Percentiles rank a stretch among this genome's conserved stretches.
These are phyloP conservation scores for Xylaria bambusicola DNA, from an alignment of 495 filamentous ascomycete species.

Conservation along the genomic window DNA sequence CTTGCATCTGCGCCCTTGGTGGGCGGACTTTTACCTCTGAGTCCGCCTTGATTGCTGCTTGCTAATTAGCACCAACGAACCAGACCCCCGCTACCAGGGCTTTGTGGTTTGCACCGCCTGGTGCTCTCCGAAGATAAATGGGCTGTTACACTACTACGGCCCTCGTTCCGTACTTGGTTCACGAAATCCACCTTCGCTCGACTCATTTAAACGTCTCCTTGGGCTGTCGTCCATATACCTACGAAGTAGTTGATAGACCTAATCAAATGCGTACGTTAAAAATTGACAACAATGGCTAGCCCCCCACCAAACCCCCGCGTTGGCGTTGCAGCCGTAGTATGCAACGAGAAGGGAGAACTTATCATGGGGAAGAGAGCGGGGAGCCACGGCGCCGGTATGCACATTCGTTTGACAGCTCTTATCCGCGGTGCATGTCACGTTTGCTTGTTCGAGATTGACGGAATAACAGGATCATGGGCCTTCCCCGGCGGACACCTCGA, in stretches of 20 bases:
- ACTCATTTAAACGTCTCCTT: background rate
- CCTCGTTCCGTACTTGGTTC: background rate
- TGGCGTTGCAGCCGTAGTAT: slow-evolving; percentile 44
- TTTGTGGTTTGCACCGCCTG: background rate
- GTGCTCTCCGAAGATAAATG: background rate
- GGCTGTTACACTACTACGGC: background rate
- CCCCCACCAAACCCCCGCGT: slow-evolving; percentile 28
- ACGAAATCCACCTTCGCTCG: background rate
- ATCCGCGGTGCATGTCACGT: too few relatives aligned
- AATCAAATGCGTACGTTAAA: too few relatives aligned
- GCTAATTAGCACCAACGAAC: background rate
- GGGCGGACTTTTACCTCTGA: background rate
- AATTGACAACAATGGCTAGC: slow-evolving; percentile 16
- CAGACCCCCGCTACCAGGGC: background rate
- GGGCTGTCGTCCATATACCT: too few relatives aligned
- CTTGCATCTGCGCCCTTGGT: background rate
- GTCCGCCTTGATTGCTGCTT: background rate
- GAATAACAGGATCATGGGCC: slow-evolving; percentile 55
- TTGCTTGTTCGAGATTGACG: too few relatives aligned
- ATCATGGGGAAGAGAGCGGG: slow-evolving; percentile 45
- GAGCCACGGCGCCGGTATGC: slow-evolving; percentile 42
- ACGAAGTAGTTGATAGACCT: too few relatives aligned
- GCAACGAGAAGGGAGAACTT: slow-evolving; percentile 36
- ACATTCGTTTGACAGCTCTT: background rate
- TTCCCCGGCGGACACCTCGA: slow-evolving; percentile 73